Conservation (phyloP, 371 early-diverging fungal species). For the Haplosporangium sp. region DNA sequence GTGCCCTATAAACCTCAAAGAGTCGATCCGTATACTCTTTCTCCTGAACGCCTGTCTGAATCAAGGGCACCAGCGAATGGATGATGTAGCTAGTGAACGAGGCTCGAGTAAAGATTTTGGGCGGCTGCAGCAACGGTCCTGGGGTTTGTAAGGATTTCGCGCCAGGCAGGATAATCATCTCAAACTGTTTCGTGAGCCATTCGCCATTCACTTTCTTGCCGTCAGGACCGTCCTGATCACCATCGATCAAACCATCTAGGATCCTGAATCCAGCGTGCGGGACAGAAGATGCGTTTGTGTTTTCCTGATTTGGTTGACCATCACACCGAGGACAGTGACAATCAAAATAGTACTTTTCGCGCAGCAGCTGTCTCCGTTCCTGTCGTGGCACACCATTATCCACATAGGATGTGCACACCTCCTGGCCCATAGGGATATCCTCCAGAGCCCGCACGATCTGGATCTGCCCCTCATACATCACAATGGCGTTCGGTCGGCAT, state of each 20-base stretch:
- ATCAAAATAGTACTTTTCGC: slow-evolving; percentile 78
- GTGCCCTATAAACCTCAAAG: slow-evolving; percentile 25
- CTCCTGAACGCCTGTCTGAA: slow-evolving; percentile 20
- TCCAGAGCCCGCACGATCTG: slow-evolving; percentile 72
- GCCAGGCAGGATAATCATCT: slow-evolving; percentile 35
- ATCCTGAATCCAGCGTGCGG: slow-evolving; percentile 27
- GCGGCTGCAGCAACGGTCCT: slow-evolving; percentile 35
- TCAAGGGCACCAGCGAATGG: slow-evolving; percentile 45
- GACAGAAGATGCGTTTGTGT: neutral
- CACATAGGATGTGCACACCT: slow-evolving; percentile 83
- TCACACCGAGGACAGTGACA: slow-evolving; percentile 81
- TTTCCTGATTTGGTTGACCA: slow-evolving; percentile 13
- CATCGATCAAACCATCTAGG: slow-evolving; percentile 43
- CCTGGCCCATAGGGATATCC: slow-evolving; percentile 71
- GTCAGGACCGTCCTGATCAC: slow-evolving; percentile 34
- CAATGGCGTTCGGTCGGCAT: slow-evolving; percentile 84
- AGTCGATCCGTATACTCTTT: slow-evolving; percentile 25
- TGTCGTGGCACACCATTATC: slow-evolving; percentile 73
- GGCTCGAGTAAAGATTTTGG: slow-evolving; percentile 18
- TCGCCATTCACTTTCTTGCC: slow-evolving; percentile 43
- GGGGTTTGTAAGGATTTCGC: slow-evolving; percentile 24
- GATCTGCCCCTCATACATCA: slow-evolving; percentile 65
- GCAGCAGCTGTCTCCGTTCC: slow-evolving; percentile 65
- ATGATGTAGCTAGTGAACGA: slow-evolving; percentile 41
- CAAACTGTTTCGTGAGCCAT: slow-evolving; percentile 53